Evolutionary conservation across 2,329 filamentous ascomycete species (phyloP).

Genomic region (Balansia obtecta): DNA sequence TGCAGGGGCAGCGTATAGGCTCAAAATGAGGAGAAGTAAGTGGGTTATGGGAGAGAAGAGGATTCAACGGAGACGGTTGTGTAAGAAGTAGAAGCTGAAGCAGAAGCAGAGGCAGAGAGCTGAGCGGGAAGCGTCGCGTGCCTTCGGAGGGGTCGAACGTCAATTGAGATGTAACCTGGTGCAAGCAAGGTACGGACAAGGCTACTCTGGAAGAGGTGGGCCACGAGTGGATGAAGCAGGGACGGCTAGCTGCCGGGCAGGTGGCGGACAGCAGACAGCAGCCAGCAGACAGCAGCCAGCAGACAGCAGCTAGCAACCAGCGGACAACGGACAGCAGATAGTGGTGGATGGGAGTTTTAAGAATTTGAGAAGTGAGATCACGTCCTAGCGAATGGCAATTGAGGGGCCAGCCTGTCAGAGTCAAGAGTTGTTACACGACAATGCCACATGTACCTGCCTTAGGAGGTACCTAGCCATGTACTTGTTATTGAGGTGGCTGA

Average conservation of each 20-base stretch:
- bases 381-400: no score
- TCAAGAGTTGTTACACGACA: no score
- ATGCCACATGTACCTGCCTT: no score
- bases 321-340: background rate
- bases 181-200: background rate
- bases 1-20: slow-evolving; percentile 5
- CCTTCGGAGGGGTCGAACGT: background rate
- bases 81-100: no score
- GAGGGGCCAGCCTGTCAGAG: no score
- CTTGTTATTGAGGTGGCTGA: background rate
- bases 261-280: background rate
- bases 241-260: background rate
- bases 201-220: background rate
- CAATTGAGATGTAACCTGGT: background rate
- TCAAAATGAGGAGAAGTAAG: background rate
- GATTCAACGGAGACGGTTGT: slow-evolving; percentile 10
- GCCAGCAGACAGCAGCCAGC: background rate
- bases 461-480: no score
- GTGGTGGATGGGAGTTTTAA: background rate
- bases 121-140: slow-evolving; percentile 2
- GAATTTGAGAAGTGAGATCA: no score
- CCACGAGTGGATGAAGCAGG: background rate
- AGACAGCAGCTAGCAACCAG: background rate
- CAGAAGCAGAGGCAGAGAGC: slow-evolving; percentile 2
- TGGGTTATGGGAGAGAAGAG: background rate